A percentile compares a stretch with the other conserved stretches of the same genome.
phyloP scores from a whole-genome alignment of 2,329 filamentous ascomycete genomes.

The Sphaerulina vaccinii region DNA sequence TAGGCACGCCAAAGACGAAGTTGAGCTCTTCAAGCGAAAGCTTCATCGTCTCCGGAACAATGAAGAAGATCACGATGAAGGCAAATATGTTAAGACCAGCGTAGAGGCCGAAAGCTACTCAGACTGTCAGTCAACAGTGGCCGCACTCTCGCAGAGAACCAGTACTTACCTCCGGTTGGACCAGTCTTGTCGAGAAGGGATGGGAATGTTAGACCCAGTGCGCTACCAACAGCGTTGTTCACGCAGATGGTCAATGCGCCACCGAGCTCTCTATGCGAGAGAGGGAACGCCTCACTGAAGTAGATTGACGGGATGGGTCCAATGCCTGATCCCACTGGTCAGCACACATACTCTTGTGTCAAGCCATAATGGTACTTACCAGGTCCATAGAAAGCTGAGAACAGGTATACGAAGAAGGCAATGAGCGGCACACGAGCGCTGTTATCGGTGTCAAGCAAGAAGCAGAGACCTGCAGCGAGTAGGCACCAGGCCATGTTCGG shows the following conservation, averaged over 20 bases:
- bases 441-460: conserved; percentile 46
- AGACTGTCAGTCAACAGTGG: background rate
- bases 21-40: conserved; percentile 48
- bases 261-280: conserved; percentile 35
- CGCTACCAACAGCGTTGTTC: conserved; percentile 47
- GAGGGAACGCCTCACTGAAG: conserved; percentile 38
- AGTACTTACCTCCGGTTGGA: conserved; percentile 41
- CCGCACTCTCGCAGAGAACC: background rate
- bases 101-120: conserved; percentile 60
- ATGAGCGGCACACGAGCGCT: conserved; percentile 37
- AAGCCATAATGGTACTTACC: conserved; percentile 20
- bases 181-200: conserved; percentile 49
- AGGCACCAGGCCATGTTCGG: conserved; percentile 52
- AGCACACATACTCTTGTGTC: background rate
- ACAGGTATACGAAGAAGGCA: conserved; percentile 35
- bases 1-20: conserved; percentile 43
- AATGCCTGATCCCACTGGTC: conserved; percentile 20
- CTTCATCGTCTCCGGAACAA: conserved; percentile 48
- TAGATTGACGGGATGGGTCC: conserved; percentile 37
- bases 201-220: conserved; percentile 53
- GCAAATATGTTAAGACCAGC: conserved; percentile 58
- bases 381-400: conserved; percentile 29
- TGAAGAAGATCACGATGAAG: conserved; percentile 63
- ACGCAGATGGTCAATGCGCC: conserved; percentile 33
- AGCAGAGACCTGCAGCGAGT: conserved; percentile 52